Evolutionary conservation across 805 yeast genomes (phyloP).

Genomic region (Brettanomyces anomalus): DNA sequence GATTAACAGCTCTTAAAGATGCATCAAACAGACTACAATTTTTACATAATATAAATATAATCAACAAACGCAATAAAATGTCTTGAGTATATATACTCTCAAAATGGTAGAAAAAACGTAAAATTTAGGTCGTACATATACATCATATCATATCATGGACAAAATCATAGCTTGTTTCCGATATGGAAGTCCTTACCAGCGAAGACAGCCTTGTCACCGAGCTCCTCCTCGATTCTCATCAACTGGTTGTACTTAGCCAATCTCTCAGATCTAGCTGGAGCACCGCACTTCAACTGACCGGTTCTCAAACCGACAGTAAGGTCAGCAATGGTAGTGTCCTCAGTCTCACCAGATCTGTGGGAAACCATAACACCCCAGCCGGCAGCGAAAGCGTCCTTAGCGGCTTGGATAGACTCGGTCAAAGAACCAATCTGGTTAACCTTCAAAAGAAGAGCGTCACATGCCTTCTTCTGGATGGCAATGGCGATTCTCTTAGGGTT

Average conservation of each 20-base stretch:
- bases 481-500: slow-evolving; percentile 91
- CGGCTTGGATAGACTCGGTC: slow-evolving; percentile 94
- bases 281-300: slow-evolving; percentile 99
- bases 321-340: slow-evolving; percentile 97
- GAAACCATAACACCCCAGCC: slow-evolving; percentile 99
- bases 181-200: slow-evolving; percentile 90
- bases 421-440: slow-evolving; percentile 98
- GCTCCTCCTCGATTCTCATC: slow-evolving; percentile 96
- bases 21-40: neutral
- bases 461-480: slow-evolving; percentile 95
- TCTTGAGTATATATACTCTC: neutral
- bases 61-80: neutral
- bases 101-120: neutral
- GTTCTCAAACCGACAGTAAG: slow-evolving; percentile 95
- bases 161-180: slow-evolving; percentile 24
- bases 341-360: slow-evolving; percentile 99
- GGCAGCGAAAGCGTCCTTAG: slow-evolving; percentile 88
- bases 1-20: no score
- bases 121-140: no score
- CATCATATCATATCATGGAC: no score
- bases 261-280: slow-evolving; percentile 99
- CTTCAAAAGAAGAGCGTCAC: slow-evolving; percentile 90
- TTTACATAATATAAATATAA: neutral
- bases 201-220: slow-evolving; percentile 94
- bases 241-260: slow-evolving; percentile 98